Base-by-base conservation (phyloP, 176 grass and related monocot species). In the Eragrostis curvula region DNA sequence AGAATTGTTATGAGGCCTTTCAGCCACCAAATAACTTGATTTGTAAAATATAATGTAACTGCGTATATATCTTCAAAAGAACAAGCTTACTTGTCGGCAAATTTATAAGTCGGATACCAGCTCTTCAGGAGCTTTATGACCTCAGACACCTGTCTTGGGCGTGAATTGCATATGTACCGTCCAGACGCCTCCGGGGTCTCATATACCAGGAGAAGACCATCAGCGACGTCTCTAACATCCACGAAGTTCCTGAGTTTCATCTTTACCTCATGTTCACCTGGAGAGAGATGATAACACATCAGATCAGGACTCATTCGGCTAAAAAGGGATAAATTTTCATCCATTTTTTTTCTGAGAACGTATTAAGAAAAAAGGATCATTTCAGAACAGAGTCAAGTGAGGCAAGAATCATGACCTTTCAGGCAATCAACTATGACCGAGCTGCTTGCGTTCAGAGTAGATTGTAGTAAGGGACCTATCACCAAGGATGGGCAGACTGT, bases 401-500 rank as follows among this genome's bases (percentile, higher is more conserved):
- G 23, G 10, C 24, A 17, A 77, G 9, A 73, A 9, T 21, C 25
- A n/a, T 2, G 32, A 91, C 93, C 90, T 95, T 83, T 92, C n/a
- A 95, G 7, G 61, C 36, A 86, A 21, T 86, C 77, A 76, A 92
- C 66, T 15, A 92, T 48, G 77, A 89, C 5, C 32, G 80, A 75
- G 55, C 90, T 97, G 81, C 94, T 97, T 5, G 90, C 81, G 30
- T 97, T 97, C 9, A 89, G 55, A 1, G 88, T 97, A 17, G 85
- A 49, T 29, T 93, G 94, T 24, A 93, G 63, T 73, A 87, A 77
- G 7, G 91, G 91, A 51, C 94, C 94, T 11, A 87, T 72, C 46
- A 93, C 64, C 62, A 91, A 6, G 20, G 83, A 80, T 14, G 91
- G 94, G 63, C 91, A 93, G 73, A 97, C 29, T 24, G 88, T 74